These are phyloP conservation scores for Lentithecium fluviatile DNA, from an alignment of 495 filamentous ascomycete genomes.

Conservation along the genomic window DNA sequence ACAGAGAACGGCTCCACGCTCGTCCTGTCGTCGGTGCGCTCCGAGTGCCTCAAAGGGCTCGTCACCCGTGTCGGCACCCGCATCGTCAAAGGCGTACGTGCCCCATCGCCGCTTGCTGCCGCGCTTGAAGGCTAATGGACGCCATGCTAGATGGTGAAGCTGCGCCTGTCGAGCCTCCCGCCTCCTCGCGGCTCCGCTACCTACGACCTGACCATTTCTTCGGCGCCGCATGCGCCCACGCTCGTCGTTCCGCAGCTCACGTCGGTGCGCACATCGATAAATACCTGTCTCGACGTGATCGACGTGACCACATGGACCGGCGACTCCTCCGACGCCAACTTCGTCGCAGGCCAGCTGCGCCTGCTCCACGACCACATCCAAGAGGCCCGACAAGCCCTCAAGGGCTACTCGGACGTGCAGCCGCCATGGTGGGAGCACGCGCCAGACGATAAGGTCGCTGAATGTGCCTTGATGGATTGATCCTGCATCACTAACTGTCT, in stretches of 20 bases:
- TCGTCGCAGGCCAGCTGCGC: conserved; percentile 76
- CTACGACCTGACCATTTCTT: conserved; percentile 58
- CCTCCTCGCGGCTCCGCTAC: conserved; percentile 51
- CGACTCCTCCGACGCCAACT: conserved; percentile 57
- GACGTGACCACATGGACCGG: conserved; percentile 70
- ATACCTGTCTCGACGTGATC: conserved; percentile 73
- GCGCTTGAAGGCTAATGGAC: not conserved
- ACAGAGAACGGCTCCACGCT: conserved; percentile 81
- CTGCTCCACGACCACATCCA: conserved; percentile 72
- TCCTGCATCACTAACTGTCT: not conserved
- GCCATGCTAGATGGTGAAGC: conserved; percentile 35
- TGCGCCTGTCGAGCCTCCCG: conserved; percentile 49
- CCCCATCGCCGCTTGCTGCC: not conserved
- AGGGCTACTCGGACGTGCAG: conserved; percentile 54
- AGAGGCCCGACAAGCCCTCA: conserved; percentile 63
- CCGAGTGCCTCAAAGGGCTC: conserved; percentile 87
- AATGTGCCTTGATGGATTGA: too few species aligned
- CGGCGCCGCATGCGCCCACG: conserved; percentile 49
- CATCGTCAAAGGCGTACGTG: conserved; percentile 45
- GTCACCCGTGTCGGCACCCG: conserved; percentile 63
- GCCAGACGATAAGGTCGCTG: conserved; percentile 51
- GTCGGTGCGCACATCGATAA: conserved; percentile 70
- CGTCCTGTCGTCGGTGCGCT: conserved; percentile 80
- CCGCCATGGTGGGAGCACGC: conserved; percentile 60
- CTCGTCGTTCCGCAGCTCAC: conserved; percentile 65